Conservation (phyloP, 2,329 filamentous ascomycete species). For the Fusarium bactridioides region DNA sequence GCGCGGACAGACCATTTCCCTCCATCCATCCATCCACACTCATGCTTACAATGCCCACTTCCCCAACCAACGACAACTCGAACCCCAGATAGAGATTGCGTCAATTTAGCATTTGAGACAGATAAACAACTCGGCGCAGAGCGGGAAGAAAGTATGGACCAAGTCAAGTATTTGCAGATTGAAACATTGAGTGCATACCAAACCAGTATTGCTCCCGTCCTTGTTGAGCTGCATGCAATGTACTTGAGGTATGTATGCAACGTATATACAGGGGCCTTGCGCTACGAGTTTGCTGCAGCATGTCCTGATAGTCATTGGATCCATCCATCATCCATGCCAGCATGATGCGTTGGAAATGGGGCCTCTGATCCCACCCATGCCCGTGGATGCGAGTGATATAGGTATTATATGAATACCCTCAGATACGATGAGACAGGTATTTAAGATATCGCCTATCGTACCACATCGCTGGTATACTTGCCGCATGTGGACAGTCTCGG, state of each 20-base stretch:
- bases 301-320: slow-evolving; percentile 11
- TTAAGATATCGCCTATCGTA: background rate
- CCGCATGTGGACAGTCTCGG: background rate
- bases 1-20: background rate
- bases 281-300: slow-evolving; percentile 4
- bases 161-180: background rate
- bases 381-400: background rate
- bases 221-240: background rate
- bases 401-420: background rate
- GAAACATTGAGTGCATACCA: background rate
- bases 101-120: background rate
- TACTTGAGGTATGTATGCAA: background rate
- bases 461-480: background rate
- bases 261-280: background rate
- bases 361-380: slow-evolving; percentile 4
- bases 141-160: background rate
- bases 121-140: background rate
- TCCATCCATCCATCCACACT: background rate
- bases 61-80: background rate
- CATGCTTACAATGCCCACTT: slow-evolving; percentile 15
- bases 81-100: background rate
- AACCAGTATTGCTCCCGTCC: background rate
- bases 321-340: background rate
- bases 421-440: background rate
- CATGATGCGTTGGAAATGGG: slow-evolving; percentile 7